Base-by-base conservation (phyloP, 495 filamentous ascomycete species). In the Aspergillus kassunensis region DNA sequence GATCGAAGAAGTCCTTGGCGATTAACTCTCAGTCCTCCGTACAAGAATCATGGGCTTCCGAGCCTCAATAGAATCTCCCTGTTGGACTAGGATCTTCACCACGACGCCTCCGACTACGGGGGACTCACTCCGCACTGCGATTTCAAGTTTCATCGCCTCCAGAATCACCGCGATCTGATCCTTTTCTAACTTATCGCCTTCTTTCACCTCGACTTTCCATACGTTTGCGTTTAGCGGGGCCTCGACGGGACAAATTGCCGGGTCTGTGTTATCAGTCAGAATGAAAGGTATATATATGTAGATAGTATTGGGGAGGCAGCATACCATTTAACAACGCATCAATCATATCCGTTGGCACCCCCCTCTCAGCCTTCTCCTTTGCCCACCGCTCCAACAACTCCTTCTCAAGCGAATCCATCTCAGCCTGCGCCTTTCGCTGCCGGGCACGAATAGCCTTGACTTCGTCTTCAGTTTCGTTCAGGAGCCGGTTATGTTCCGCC, bases 81-180 rank as follows among this genome's bases (percentile, higher is more conserved):
- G 66, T 41, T 74, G 72, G 6, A 70, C 70, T 6, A 75, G 50
- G 23, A 71, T 47, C 23, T 49, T 49, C 33, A 39, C 34, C 21
- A 49, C 45, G 10, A 49, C 34, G n/a, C 33, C n/a, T 1, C 21
- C 21, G 12, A 20, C 45, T 15, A 36, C 45, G 6, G 5, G 6
- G 29, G 45, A 31, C 25, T 49, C 45, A 6, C 13, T 29, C 23
- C 45, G 45, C 33, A 39, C 23, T 7, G 45, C 34, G 7, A 49
- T 49, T 24, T 82, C 79, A 55, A 82, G 65, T 55, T 82, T 82
- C 78, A 81, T 80, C 0, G 78, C 78, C 50, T 81, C 79, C 8
- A 81, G 62, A 2, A 80, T 68, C 2, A 65, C 64, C 1, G 74
- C 67, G 0, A 67, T 43, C 18, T 74, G 62, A 4, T 65, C 65